Evolutionary conservation across 2,329 filamentous ascomycete genomes (phyloP).

Genomic region (Ascosphaera pollenicola): DNA sequence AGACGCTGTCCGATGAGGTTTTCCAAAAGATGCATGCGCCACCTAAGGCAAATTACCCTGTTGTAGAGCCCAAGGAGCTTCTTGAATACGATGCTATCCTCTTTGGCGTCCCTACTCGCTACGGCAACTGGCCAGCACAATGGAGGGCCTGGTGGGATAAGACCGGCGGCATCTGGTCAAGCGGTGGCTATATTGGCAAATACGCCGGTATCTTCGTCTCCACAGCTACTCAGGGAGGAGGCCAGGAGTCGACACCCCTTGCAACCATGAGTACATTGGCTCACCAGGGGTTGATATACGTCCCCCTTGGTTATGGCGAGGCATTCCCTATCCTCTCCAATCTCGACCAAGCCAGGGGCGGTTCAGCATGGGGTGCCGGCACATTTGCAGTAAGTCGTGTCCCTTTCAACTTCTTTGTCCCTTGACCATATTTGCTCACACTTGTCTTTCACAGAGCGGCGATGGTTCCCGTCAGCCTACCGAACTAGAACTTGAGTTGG

Average conservation of each 20-base stretch:
- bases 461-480: slow-evolving; percentile 73
- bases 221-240: slow-evolving; percentile 65
- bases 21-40: slow-evolving; percentile 82
- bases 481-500: slow-evolving; percentile 53
- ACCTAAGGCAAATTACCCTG: slow-evolving; percentile 44
- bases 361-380: slow-evolving; percentile 79
- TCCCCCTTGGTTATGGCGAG: slow-evolving; percentile 83
- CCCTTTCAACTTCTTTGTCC: slow-evolving; percentile 2
- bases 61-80: slow-evolving; percentile 39
- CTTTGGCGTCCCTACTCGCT: slow-evolving; percentile 85
- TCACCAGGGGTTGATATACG: slow-evolving; percentile 90
- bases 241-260: slow-evolving; percentile 76
- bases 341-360: slow-evolving; percentile 62
- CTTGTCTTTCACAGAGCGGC: slow-evolving; percentile 18
- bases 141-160: slow-evolving; percentile 77
- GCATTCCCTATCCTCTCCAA: slow-evolving; percentile 48
- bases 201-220: slow-evolving; percentile 79
- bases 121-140: slow-evolving; percentile 91
- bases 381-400: slow-evolving; percentile 46
- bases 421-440: slow-evolving; percentile 5
- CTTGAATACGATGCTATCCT: slow-evolving; percentile 71
- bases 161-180: slow-evolving; percentile 65
- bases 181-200: slow-evolving; percentile 65
- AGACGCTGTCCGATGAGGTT: slow-evolving; percentile 72
- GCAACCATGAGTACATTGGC: slow-evolving; percentile 62